phyloP scores from a whole-genome alignment of 2,329 filamentous ascomycete genomes.

The Dactylellina cionopaga region DNA sequence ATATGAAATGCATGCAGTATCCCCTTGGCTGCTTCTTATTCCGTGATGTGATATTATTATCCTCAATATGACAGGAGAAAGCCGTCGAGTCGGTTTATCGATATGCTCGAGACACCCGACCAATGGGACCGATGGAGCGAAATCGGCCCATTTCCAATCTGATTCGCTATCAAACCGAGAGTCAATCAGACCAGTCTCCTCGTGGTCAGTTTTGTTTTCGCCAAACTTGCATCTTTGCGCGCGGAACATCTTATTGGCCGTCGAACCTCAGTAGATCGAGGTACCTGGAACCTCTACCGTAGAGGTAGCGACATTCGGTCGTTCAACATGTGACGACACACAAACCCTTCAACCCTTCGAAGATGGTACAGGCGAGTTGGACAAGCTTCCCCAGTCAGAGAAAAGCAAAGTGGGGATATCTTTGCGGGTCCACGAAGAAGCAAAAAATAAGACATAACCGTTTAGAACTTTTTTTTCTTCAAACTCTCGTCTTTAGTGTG shows the following conservation, averaged over 20 bases:
- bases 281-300: neutral
- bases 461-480: neutral
- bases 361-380: conserved; percentile 9
- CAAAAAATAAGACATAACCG: no score
- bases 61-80: no score
- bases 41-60: neutral
- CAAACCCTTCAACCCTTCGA: neutral
- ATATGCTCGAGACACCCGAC: no score
- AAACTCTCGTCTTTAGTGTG: neutral
- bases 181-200: no score
- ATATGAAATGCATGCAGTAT: conserved; percentile 30
- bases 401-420: conserved; percentile 32
- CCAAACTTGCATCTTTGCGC: conserved; percentile 23
- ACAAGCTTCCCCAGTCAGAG: conserved; percentile 46
- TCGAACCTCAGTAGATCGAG: neutral
- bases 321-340: conserved; percentile 42
- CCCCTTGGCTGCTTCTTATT: conserved; percentile 21
- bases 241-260: conserved; percentile 41
- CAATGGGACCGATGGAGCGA: no score
- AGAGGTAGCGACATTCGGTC: conserved; percentile 22
- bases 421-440: conserved; percentile 16
- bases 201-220: neutral
- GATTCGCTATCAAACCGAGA: no score
- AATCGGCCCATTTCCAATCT: neutral
- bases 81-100: no score